A percentile compares a stretch with the other conserved stretches of the same genome.
phyloP scores from a whole-genome alignment of 139 green algal species.

The Chlorella sp. region DNA sequence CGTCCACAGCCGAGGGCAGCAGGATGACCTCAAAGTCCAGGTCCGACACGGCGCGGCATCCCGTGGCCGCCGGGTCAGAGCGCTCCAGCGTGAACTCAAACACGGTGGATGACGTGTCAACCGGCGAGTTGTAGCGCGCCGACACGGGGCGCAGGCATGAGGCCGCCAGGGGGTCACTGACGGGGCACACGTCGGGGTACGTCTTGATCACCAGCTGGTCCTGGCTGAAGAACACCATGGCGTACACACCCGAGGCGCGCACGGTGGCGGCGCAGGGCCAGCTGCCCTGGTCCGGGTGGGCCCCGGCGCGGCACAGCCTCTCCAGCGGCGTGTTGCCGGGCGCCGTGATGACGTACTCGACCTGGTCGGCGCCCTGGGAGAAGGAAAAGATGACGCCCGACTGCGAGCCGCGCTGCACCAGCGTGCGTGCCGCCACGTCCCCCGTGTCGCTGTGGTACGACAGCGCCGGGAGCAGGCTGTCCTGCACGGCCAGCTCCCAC shows the following conservation, averaged over 20 bases:
- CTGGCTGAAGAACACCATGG: conserved; percentile 20
- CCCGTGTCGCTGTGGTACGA: conserved; percentile 10
- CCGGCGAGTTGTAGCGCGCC: conserved; percentile 17
- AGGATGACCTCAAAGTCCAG: neutral
- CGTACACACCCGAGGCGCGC: conserved; percentile 3
- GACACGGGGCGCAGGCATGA: conserved; percentile 5
- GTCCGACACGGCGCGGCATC: neutral
- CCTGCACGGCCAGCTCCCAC: conserved; percentile 19
- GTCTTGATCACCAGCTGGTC: conserved; percentile 10
- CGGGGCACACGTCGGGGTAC: conserved; percentile 4
- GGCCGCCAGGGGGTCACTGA: conserved; percentile 1
- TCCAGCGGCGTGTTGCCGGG: neutral
- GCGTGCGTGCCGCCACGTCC: conserved; percentile 1
- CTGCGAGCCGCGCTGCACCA: neutral
- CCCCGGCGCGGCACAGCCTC: conserved; percentile 18
- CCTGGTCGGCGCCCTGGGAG: conserved; percentile 1
- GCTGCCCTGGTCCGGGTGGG: conserved; percentile 18
- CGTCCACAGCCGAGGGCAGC: neutral
- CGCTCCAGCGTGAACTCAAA: neutral
- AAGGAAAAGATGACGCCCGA: conserved; percentile 21
- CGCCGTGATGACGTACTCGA: conserved; percentile 9
- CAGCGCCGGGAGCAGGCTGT: neutral
- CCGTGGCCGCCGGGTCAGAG: neutral
- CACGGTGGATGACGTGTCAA: neutral
- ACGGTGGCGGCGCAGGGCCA: conserved; percentile 21